A percentile compares a stretch with the other conserved stretches of the same genome.
These are phyloP conservation scores for Microdochium paspali DNA, from an alignment of 2,329 filamentous ascomycete species.

Conservation along the genomic window DNA sequence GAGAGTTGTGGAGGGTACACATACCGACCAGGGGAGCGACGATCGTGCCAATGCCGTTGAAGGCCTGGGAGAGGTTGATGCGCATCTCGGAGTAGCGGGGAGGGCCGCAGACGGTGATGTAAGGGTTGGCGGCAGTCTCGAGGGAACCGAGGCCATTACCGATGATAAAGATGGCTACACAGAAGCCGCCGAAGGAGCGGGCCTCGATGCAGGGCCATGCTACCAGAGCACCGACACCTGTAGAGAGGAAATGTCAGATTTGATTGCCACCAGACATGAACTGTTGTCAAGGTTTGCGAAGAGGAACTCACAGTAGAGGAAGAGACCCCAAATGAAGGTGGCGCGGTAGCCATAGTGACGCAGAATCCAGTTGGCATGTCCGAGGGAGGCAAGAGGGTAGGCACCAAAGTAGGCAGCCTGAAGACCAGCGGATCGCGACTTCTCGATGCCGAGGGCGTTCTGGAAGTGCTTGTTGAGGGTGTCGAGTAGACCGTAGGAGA, in stretches of 20 bases:
- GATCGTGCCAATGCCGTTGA: conserved; percentile 68
- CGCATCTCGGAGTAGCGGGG: conserved; percentile 61
- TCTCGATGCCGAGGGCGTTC: conserved; percentile 41
- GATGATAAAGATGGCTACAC: conserved; percentile 62
- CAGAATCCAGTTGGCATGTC: conserved; percentile 53
- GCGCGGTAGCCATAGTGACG: conserved; percentile 54
- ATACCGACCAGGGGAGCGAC: conserved; percentile 64
- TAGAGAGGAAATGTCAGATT: conserved; percentile 10
- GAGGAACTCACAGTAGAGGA: conserved; percentile 42
- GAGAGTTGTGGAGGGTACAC: no score
- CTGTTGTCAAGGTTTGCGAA: not conserved
- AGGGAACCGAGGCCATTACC: conserved; percentile 65
- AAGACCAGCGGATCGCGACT: conserved; percentile 49
- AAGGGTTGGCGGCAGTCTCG: conserved; percentile 71
- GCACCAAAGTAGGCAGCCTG: conserved; percentile 58
- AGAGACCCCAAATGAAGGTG: conserved; percentile 59
- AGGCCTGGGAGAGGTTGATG: conserved; percentile 68
- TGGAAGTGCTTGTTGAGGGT: conserved; percentile 44
- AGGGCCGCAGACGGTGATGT: conserved; percentile 58
- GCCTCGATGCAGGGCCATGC: conserved; percentile 47
- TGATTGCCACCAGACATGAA: conserved; percentile 1
- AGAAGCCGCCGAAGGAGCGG: conserved; percentile 65
- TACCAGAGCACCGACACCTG: conserved; percentile 45
- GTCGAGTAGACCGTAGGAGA: conserved; percentile 47
- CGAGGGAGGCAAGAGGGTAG: conserved; percentile 60